Base-by-base conservation (phyloP, 768 basidiomycete species). In the Infundibulicybe gibba region DNA sequence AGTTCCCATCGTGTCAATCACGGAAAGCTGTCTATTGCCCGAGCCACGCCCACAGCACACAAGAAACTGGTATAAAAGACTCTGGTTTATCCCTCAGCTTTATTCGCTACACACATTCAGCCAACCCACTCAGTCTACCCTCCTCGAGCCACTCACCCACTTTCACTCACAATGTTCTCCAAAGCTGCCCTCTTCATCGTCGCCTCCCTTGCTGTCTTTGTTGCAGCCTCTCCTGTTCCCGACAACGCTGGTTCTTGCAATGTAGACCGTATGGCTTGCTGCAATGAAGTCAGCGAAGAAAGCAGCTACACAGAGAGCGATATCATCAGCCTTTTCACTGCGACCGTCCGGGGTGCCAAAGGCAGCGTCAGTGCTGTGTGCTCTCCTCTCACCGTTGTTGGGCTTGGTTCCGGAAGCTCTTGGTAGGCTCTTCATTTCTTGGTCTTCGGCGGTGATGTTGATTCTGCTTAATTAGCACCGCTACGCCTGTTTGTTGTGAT, bases 131-230 rank as follows among this genome's bases (percentile, higher is more conserved):
- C 35, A 38, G 8, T 25, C 25, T 19, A 38, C 35, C 6, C 21
- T 17, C 31, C 32, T 37, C 5, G 32, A 38, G 41, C 46, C 16
- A 16, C 30, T 20, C 25, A 19, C 15, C 5, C 3, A n/a, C n/a
- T n/a, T n/a, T n/a, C n/a, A n/a, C n/a, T 31, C 5, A 41, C 20
- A 9, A 47, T 47, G 46, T 41, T 47, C 40, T 47, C 46, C 40
- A 47, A 47, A 15, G 16, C 41, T 30, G 30, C 46, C 25, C 21
- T 41, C 46, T 21, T 47, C 40, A 32, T 33, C 38, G 35, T 38
- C 15, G 30, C 35, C 40, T 47, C 46, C 31, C 5, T 47, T 21
- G 40, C 46, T 32, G 32, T 47, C 21, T 41, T 35, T 8, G 46
- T 41, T 8, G 20, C 40, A 32, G 46, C 46, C 17, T 13, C 19